A percentile compares a stretch with the other conserved stretches of the same genome.
Conservation (phyloP, 73 alveolate genomes). For the Paramecium primaurelia region DNA sequence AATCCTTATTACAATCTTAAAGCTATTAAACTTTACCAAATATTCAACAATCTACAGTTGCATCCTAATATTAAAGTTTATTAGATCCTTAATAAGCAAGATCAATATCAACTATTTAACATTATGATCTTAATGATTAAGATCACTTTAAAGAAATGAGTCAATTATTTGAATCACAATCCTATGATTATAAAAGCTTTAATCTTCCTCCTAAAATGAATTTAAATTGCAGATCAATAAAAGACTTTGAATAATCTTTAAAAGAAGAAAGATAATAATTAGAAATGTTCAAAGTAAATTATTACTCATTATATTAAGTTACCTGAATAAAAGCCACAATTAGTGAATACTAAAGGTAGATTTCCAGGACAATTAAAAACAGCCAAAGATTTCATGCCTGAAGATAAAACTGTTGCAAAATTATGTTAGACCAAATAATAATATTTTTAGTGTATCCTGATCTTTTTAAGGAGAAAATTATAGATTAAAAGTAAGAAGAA, state of each 20-base stretch:
- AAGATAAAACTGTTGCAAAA: slow-evolving; percentile 21
- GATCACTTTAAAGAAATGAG: slow-evolving; percentile 41
- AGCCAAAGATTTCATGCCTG: not conserved
- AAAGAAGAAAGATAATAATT: slow-evolving; percentile 17
- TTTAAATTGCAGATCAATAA: not conserved
- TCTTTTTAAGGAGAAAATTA: slow-evolving; percentile 8
- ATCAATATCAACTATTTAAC: slow-evolving; percentile 21
- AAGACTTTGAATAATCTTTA: not conserved
- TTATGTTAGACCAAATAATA: not conserved
- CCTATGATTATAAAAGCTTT: slow-evolving; percentile 37
- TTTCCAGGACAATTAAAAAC: not conserved
- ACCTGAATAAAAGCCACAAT: not conserved
- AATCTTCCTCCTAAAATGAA: not conserved
- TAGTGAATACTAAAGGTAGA: slow-evolving; percentile 10
- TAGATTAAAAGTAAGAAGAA: slow-evolving; percentile 25
- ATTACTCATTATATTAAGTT: not conserved
- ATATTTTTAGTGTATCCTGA: slow-evolving; percentile 36
- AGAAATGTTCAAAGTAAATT: slow-evolving; percentile 14
- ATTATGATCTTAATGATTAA: slow-evolving; percentile 29
- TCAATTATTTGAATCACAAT: not conserved
- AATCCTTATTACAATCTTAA: not conserved
- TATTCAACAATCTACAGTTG: not conserved
- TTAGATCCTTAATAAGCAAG: not conserved
- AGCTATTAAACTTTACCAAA: not conserved
- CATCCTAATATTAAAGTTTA: not conserved